Percentiles rank a stretch among this genome's conserved stretches.
These are phyloP conservation scores for Berberis vulgaris DNA, from an alignment of 164 flowering plant species.

Conservation along the genomic window DNA sequence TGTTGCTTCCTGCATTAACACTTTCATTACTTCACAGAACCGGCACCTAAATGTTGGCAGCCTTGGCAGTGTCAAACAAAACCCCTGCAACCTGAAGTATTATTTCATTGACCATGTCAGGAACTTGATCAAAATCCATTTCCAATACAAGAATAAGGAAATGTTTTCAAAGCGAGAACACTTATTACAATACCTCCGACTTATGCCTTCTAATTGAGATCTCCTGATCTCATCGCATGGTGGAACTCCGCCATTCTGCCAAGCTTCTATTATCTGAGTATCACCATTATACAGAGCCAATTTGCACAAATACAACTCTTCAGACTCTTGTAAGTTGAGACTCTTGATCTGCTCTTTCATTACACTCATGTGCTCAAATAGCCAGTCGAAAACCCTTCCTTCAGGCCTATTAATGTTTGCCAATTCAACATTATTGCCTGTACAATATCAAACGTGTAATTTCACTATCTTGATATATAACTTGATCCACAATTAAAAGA, in stretches of 20 bases:
- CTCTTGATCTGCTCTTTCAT: slow-evolving; percentile 33
- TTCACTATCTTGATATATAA: neutral
- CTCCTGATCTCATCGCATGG: slow-evolving; percentile 30
- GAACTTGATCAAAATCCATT: neutral
- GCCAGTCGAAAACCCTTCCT: slow-evolving; percentile 39
- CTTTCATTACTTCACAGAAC: slow-evolving; percentile 16
- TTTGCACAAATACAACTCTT: slow-evolving; percentile 24
- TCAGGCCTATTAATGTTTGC: slow-evolving; percentile 33
- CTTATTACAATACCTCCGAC: slow-evolving; percentile 23
- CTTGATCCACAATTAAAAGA: neutral
- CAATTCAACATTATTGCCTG: slow-evolving; percentile 34
- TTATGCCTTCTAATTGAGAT: slow-evolving; percentile 36
- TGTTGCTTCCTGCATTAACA: slow-evolving; percentile 18
- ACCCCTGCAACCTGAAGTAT: slow-evolving; percentile 26
- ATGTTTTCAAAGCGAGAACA: neutral
- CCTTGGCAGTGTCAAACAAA: slow-evolving; percentile 25
- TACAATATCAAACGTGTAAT: neutral
- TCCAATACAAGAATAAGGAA: neutral
- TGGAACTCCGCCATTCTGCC: slow-evolving; percentile 35
- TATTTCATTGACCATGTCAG: neutral
- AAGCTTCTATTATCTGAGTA: slow-evolving; percentile 20
- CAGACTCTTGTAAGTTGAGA: slow-evolving; percentile 19
- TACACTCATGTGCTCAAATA: slow-evolving; percentile 36
- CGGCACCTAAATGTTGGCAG: slow-evolving; percentile 31
- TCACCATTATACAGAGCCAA: slow-evolving; percentile 24